These are phyloP conservation scores for Hanseniaspora lindneri DNA, from an alignment of 805 yeast genomes.

Conservation along the genomic window DNA sequence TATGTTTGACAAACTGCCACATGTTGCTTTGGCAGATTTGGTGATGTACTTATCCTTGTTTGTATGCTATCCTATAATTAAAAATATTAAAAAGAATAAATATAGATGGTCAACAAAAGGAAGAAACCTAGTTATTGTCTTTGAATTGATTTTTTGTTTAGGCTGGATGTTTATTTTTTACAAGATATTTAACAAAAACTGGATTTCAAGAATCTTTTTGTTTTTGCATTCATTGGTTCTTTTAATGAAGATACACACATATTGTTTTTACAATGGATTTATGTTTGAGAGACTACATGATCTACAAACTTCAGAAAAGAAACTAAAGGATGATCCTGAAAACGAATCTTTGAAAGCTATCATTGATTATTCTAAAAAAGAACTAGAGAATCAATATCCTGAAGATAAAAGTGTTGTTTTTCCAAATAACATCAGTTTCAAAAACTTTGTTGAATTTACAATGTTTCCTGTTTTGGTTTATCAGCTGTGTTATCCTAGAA, in stretches of 20 bases:
- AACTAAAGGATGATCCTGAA: conserved; percentile 25
- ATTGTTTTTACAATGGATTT: conserved; percentile 83
- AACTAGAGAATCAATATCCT: conserved; percentile 47
- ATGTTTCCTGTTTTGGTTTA: conserved; percentile 86
- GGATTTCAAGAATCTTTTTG: conserved; percentile 84
- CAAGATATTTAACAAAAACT: conserved; percentile 43
- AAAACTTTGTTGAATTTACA: conserved; percentile 62
- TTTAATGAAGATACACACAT: conserved; percentile 92
- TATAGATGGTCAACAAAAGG: conserved; percentile 58
- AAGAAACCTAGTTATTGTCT: conserved; percentile 45
- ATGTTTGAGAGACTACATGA: conserved; percentile 47
- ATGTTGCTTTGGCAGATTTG: conserved; percentile 64
- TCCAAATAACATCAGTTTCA: conserved; percentile 58
- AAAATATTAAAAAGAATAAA: conserved; percentile 36
- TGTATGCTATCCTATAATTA: conserved; percentile 43
- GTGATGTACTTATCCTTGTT: conserved; percentile 62
- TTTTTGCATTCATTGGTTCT: conserved; percentile 75
- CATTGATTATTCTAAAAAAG: conserved; percentile 58
- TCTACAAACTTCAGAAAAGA: conserved; percentile 20
- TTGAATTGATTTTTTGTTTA: conserved; percentile 42
- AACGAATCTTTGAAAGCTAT: conserved; percentile 36
- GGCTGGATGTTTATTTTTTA: conserved; percentile 50
- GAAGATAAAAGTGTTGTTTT: conserved; percentile 31
- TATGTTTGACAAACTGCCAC: conserved; percentile 48
- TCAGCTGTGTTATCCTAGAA: conserved; percentile 72